Conservation (phyloP, 164 flowering plant species). For the grape (Vitis vinifera) region ASM3070453v1 NC_081812.1:21300501-21301000, state of each 20-base stretch:
- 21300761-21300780: too few species aligned
- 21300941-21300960: slow-evolving; percentile 76
- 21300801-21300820: too few species aligned
- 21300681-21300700: slow-evolving; percentile 72
- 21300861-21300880: slow-evolving; percentile 10
- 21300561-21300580: slow-evolving; percentile 61
- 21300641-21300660: slow-evolving; percentile 64
- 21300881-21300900: slow-evolving; percentile 34
- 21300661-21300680: slow-evolving; percentile 85
- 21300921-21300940: slow-evolving; percentile 87
- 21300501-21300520: neutral
- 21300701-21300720: slow-evolving; percentile 13
- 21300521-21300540: slow-evolving; percentile 1
- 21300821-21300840: too few species aligned
- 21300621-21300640: slow-evolving; percentile 83
- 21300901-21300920: slow-evolving; percentile 56
- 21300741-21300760: neutral
- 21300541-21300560: slow-evolving; percentile 56
- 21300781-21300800: too few species aligned
- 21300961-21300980: slow-evolving; percentile 87
- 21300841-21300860: neutral
- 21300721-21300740: neutral
- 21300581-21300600: slow-evolving; percentile 70
- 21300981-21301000: slow-evolving; percentile 80
- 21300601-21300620: slow-evolving; percentile 65